phyloP scores from a whole-genome alignment of 2,329 filamentous ascomycete species.

The Endothia cerciana region DNA sequence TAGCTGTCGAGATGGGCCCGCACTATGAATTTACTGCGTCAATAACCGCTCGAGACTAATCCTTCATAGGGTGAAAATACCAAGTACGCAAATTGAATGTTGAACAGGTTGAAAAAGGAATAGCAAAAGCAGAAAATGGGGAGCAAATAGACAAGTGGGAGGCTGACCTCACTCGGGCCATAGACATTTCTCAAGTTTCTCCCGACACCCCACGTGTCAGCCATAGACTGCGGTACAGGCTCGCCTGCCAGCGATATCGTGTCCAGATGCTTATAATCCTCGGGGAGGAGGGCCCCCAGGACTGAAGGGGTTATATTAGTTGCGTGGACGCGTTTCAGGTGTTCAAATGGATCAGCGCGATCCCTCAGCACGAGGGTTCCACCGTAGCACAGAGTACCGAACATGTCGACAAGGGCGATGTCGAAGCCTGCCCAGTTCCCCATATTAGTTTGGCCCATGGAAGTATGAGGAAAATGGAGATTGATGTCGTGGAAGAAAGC shows the following conservation, averaged over 20 bases:
- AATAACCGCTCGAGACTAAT: neutral
- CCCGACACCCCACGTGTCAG: neutral
- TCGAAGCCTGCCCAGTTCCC: neutral
- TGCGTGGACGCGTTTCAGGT: conserved; percentile 26
- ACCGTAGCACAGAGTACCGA: conserved; percentile 26
- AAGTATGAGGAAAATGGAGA: neutral
- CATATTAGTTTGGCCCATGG: neutral
- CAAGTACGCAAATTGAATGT: neutral
- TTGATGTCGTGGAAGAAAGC: too few species aligned
- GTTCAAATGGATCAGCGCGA: conserved; percentile 23
- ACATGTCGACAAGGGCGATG: conserved; percentile 8
- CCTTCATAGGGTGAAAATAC: too few species aligned
- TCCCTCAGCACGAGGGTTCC: conserved; percentile 30
- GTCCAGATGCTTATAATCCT: conserved; percentile 7
- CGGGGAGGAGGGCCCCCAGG: neutral
- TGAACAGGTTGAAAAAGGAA: neutral
- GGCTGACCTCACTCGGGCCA: conserved; percentile 10
- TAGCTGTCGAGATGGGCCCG: neutral
- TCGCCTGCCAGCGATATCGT: conserved; percentile 10
- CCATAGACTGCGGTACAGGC: conserved; percentile 10
- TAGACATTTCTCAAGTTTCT: conserved; percentile 3
- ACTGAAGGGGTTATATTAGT: conserved; percentile 13
- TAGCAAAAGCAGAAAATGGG: too few species aligned
- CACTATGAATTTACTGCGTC: neutral
- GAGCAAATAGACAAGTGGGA: too few species aligned